Base-by-base conservation (phyloP, 495 filamentous ascomycete genomes). In the Podospora comata region DNA sequence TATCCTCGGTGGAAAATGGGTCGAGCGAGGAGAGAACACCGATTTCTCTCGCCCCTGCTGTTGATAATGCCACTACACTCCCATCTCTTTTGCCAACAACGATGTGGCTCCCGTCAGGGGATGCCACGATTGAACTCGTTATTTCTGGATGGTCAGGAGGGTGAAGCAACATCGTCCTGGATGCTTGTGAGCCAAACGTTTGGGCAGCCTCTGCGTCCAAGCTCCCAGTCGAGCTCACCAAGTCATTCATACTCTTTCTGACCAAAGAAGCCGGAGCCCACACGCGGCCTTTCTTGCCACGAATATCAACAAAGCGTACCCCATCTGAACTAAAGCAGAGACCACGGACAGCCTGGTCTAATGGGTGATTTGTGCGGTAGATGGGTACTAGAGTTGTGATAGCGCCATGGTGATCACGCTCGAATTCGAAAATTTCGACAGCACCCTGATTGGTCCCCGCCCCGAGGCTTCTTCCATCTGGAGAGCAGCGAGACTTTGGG, bases 231-330 rank as follows among this genome's bases (percentile, higher is more conserved):
- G 23, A 23, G 23, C 23, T 23, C 23, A 23, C 1, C 23, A 23
- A 23, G 23, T 23, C 23, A 23, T 23, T 23, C 23, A 23, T 23
- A 39, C 34, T 11, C 39, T 67, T 70, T 27, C 71, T 60, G 5
- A 73, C 62, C 23, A 79, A 65, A 7, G 65, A 73, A 0, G 67
- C 65, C 4, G 77, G 78, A 11, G 74, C 78, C 78, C 78, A 78
- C 4, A 80, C 72, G 9, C 75, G 73, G 28, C 60, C 69, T 62
- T 80, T 76, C 26, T 69, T 62, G 5, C 59, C 71, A 4, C 70
- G 67, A 0, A 78, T 61, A 60, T 80, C 76, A 18, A 78, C 34
- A 30, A 79, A 71, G 6, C 75, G 72, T 9, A 70, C 61, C 20
- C 75, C 76, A 53, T 80, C 77, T 3, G 58, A 20, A 56, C 65